A percentile compares a stretch with the other conserved stretches of the same genome.
Conservation (phyloP, 176 grass and related monocot genomes). For the Triticum monococcum region DNA sequence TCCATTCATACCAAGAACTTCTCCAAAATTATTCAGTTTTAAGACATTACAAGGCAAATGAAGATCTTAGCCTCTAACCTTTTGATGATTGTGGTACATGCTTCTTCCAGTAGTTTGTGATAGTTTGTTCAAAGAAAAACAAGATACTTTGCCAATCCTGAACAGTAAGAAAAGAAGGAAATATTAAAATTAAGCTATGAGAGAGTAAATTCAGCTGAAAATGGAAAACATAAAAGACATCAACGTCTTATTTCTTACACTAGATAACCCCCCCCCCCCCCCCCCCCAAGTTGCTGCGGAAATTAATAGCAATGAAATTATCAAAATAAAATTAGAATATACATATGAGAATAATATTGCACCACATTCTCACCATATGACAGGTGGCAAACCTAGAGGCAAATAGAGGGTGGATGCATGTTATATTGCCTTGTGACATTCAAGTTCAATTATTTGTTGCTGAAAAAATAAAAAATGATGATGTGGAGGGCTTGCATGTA, state of each 20-base stretch:
- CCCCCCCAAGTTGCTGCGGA: too few relatives aligned
- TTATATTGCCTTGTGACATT: too few relatives aligned
- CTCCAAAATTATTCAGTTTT: constrained; percentile 23
- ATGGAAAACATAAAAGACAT: neutral
- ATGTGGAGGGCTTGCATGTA: too few relatives aligned
- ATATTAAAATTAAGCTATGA: constrained; percentile 23
- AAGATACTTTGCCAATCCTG: constrained; percentile 83
- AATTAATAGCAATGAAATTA: too few relatives aligned
- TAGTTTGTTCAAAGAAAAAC: constrained; percentile 77
- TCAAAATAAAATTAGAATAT: too few relatives aligned
- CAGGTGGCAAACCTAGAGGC: too few relatives aligned
- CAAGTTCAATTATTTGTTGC: too few relatives aligned
- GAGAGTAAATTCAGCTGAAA: constrained; percentile 3
- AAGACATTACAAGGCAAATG: constrained; percentile 24
- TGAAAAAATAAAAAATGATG: too few relatives aligned
- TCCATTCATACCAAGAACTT: constrained; percentile 23
- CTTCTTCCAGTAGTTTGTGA: constrained; percentile 68
- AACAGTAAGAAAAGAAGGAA: constrained; percentile 4
- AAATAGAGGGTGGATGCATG: too few relatives aligned
- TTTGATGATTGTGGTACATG: constrained; percentile 34
- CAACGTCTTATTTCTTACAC: neutral
- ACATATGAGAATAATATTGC: too few relatives aligned
- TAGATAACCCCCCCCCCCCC: too few relatives aligned
- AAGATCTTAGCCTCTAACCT: constrained; percentile 49
- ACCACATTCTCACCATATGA: too few relatives aligned